Evolutionary conservation across 495 filamentous ascomycete genomes (phyloP), one percentile per base, ranked within the genome.

Genomic region (Coniosporium apollinis): DNA sequence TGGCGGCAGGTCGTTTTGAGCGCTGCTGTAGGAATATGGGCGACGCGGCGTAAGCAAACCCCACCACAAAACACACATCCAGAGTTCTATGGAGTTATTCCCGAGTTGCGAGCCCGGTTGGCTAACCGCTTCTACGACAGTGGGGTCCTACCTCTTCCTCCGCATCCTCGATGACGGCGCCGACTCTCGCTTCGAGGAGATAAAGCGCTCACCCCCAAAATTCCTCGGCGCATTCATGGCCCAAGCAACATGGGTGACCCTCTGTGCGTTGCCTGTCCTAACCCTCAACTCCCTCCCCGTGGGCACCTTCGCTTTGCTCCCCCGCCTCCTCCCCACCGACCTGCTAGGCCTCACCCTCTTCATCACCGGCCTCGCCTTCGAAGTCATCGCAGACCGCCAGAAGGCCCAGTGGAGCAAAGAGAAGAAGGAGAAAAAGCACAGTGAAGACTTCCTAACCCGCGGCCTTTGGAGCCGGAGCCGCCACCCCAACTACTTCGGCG

Each of bases 401-500:
- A 75, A 78, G 54, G 48, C 55, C 28, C 41, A 46, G 13, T 79
- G 74, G 76, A 34, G 58, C 21, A 43, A 52, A 34, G 67, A 63
- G 19, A 73, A 70, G 53, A 58, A 60, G 35, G 52, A 59, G 22
- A 76, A 75, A 54, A 52, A 62, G 35, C 74, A 79, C 41, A 62
- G 60, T 16, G 74, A 79, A 53, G 59, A 66, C 37, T 78, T 79
- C 41, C 44, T 78, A 30, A 69, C 68, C 1, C 45, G 50, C 1
- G 72, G 75, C 0, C 41, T 78, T 36, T 78, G 72, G 71, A 52
- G 52, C 5, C 59, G 61, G 46, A 70, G 67, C 21, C 53, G 70
- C 21, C 73, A 73, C 54, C 76, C 74, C 4, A 77, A 79, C 39
- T 79, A 79, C 50, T 72, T 74, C 38, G 76, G 76, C 2, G 76